These are phyloP conservation scores for Lachnellula hyalina DNA, from an alignment of 2,329 filamentous ascomycete genomes.

Conservation along the genomic window DNA sequence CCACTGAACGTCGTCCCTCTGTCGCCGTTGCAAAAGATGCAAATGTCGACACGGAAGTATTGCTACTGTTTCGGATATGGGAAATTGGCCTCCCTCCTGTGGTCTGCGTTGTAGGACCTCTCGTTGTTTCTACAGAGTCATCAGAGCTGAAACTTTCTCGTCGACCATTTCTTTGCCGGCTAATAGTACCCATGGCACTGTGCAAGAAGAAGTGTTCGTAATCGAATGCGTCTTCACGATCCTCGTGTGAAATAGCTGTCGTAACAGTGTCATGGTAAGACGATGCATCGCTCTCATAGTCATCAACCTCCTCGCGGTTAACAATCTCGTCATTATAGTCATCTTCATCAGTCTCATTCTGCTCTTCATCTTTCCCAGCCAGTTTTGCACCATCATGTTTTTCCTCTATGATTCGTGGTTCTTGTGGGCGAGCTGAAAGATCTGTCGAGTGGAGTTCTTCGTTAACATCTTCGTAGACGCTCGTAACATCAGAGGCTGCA, in stretches of 20 bases:
- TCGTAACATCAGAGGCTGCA: slow-evolving; percentile 23
- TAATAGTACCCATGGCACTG: slow-evolving; percentile 79
- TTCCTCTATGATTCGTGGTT: slow-evolving; percentile 9
- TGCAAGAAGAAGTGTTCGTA: slow-evolving; percentile 96
- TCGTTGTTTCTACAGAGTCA: slow-evolving; percentile 57
- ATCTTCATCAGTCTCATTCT: slow-evolving; percentile 32
- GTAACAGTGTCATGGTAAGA: slow-evolving; percentile 58
- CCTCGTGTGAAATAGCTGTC: slow-evolving; percentile 73
- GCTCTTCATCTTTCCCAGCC: slow-evolving; percentile 12
- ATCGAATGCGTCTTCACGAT: slow-evolving; percentile 91
- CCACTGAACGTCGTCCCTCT: slow-evolving; percentile 40
- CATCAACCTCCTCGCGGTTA: slow-evolving; percentile 33
- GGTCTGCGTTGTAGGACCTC: slow-evolving; percentile 37
- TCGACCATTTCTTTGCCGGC: slow-evolving; percentile 43
- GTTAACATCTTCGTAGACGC: slow-evolving; percentile 28
- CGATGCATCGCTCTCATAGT: slow-evolving; percentile 55
- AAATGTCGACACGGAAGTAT: slow-evolving; percentile 55
- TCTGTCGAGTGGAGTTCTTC: slow-evolving; percentile 13
- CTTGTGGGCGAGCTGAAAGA: slow-evolving; percentile 4
- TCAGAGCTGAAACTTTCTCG: slow-evolving; percentile 51
- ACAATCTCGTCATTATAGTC: slow-evolving; percentile 35
- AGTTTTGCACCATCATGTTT: slow-evolving; percentile 8
- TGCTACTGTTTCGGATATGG: slow-evolving; percentile 48
- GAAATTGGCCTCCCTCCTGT: slow-evolving; percentile 11
- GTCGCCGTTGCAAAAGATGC: slow-evolving; percentile 60